These are phyloP conservation scores for Penicillium sp. DNA, from an alignment of 2,329 filamentous ascomycete species.

Conservation along the genomic window DNA sequence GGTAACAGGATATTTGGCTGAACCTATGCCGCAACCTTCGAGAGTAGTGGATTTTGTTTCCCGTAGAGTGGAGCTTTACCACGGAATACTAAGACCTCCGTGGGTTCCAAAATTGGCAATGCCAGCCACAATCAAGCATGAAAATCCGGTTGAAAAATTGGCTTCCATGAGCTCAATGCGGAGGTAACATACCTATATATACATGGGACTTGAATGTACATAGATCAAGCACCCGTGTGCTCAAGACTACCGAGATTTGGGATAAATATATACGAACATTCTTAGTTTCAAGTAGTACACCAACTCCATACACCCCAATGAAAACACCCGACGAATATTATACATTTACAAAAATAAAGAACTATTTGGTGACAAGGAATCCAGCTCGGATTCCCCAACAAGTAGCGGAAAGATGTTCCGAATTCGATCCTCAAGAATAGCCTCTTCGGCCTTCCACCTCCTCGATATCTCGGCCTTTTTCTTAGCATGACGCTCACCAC, in stretches of 20 bases:
- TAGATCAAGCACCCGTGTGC: no score
- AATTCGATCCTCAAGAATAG: conserved; percentile 39
- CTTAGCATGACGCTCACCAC: conserved; percentile 27
- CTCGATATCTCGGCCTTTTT: conserved; percentile 32
- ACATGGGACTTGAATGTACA: no score
- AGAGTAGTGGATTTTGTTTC: not conserved
- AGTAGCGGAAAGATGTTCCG: conserved; percentile 30
- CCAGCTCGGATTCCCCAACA: conserved; percentile 31
- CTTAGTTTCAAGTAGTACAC: not conserved
- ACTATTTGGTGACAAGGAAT: conserved; percentile 28
- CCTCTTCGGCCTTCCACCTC: conserved; percentile 42
- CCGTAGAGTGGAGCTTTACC: not conserved
- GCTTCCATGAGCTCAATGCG: no score
- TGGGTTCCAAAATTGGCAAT: not conserved
- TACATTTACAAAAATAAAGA: conserved; percentile 26
- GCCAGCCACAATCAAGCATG: no score
- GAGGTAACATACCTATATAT: no score
- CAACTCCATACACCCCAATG: not conserved
- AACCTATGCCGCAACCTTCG: not conserved
- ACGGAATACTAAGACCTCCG: not conserved
- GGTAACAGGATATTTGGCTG: not conserved
- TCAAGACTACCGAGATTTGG: no score
- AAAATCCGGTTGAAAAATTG: no score
- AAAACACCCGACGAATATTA: not conserved
- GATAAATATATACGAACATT: no score